A percentile compares a stretch with the other conserved stretches of the same genome.
Conservation (phyloP, 352 stramenopile genomes). For the Plasmopara viticola region DNA sequence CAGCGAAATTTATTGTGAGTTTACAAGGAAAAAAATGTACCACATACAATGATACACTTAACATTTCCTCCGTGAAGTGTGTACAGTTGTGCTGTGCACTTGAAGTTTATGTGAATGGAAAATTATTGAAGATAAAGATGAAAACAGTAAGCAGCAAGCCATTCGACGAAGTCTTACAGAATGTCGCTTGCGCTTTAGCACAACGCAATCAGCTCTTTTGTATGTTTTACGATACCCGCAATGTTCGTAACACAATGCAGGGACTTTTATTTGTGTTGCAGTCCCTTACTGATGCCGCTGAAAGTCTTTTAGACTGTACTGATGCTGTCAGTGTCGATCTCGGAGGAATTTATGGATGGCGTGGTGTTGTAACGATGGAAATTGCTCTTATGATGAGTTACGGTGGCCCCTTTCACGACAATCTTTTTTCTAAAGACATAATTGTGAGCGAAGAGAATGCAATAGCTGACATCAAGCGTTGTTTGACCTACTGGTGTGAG, state of each 20-base stretch:
- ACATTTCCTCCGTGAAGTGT: slow-evolving; percentile 1
- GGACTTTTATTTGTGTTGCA: slow-evolving; percentile 23
- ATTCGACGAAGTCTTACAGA: slow-evolving; percentile 9
- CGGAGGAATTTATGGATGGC: slow-evolving; percentile 52
- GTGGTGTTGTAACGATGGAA: slow-evolving; percentile 53
- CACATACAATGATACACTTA: background rate
- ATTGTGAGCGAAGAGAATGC: slow-evolving; percentile 30
- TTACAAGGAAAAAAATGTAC: slow-evolving; percentile 12
- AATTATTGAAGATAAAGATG: slow-evolving; percentile 18
- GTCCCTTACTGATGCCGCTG: slow-evolving; percentile 19
- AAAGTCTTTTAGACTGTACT: slow-evolving; percentile 9
- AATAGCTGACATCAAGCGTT: slow-evolving; percentile 43
- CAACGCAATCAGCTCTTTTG: slow-evolving; percentile 32
- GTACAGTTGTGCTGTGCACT: slow-evolving; percentile 21
- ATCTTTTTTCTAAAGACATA: background rate
- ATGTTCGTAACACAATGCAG: slow-evolving; percentile 13
- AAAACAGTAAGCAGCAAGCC: background rate
- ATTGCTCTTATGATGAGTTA: slow-evolving; percentile 38
- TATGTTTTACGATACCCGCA: slow-evolving; percentile 25
- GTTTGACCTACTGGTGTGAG: slow-evolving; percentile 28
- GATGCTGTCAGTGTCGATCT: slow-evolving; percentile 23
- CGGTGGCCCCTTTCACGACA: slow-evolving; percentile 3
- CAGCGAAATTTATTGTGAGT: slow-evolving; percentile 18
- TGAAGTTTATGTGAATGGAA: slow-evolving; percentile 22
- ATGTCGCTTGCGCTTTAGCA: slow-evolving; percentile 24